phyloP scores from a whole-genome alignment of 106 monocot species.

The Iris macrosiphon region DNA sequence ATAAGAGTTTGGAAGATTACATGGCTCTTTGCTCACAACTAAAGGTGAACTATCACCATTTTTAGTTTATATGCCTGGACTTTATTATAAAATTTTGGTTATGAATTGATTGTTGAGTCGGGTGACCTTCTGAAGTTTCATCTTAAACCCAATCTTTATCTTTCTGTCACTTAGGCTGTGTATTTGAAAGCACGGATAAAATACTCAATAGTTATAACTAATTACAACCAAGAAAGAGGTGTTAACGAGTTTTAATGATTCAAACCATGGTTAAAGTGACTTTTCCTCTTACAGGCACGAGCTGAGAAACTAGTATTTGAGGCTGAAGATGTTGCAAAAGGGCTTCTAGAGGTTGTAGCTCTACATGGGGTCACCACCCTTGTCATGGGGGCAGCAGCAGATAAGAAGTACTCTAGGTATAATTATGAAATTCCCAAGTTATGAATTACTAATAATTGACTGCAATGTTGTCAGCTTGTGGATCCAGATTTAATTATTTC shows the following conservation, averaged over 20 bases:
- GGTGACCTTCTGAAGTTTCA: background rate
- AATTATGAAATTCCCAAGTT: background rate
- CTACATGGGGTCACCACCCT: conserved; percentile 15
- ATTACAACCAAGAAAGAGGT: no score
- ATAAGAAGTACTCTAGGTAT: conserved; percentile 22
- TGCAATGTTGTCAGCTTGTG: no score
- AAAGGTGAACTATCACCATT: conserved; percentile 5
- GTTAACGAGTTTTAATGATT: background rate
- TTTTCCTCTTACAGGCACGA: background rate
- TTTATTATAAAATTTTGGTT: background rate
- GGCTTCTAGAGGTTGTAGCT: conserved; percentile 25
- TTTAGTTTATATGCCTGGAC: background rate
- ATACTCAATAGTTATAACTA: background rate
- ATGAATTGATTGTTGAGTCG: background rate
- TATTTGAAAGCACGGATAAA: background rate
- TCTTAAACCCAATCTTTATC: background rate
- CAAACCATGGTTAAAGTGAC: background rate
- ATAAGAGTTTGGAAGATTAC: conserved; percentile 17
- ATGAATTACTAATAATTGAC: no score
- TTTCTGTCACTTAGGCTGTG: background rate
- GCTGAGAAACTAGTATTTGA: background rate
- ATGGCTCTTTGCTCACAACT: conserved; percentile 5
- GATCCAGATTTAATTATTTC: background rate
- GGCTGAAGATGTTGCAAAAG: conserved; percentile 1
- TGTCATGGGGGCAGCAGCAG: conserved; percentile 38